A percentile compares a stretch with the other conserved stretches of the same genome.
These are phyloP conservation scores for Ophiostoma fasciatum DNA, from an alignment of 2,329 filamentous ascomycete species.

Conservation along the genomic window DNA sequence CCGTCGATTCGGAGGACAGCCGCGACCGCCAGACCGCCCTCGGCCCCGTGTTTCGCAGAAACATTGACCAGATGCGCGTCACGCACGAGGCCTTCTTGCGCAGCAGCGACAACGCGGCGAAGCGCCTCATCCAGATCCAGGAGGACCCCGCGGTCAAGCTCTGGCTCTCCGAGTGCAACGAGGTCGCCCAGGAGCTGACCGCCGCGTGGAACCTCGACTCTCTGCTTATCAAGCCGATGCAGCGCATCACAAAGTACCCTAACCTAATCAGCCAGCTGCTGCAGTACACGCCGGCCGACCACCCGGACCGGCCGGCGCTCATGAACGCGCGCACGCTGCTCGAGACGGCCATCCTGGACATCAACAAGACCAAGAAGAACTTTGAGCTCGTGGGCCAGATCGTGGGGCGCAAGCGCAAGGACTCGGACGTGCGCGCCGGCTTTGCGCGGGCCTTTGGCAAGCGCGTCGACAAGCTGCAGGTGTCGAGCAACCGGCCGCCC, in stretches of 20 bases:
- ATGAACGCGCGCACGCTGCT: slow-evolving; percentile 34
- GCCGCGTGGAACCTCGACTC: slow-evolving; percentile 91
- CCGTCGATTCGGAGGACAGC: slow-evolving; percentile 30
- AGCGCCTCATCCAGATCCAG: slow-evolving; percentile 46
- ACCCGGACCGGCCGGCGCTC: slow-evolving; percentile 65
- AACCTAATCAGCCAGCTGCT: slow-evolving; percentile 69
- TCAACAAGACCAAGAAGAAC: slow-evolving; percentile 92
- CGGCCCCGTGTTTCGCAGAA: slow-evolving; percentile 37
- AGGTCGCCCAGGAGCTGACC: slow-evolving; percentile 83
- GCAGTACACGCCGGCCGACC: slow-evolving; percentile 62
- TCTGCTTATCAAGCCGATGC: slow-evolving; percentile 91
- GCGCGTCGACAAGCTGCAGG: slow-evolving; percentile 68
- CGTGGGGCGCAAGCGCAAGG: slow-evolving; percentile 70
- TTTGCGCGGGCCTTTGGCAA: slow-evolving; percentile 83
- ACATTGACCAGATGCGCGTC: slow-evolving; percentile 45
- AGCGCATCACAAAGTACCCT: slow-evolving; percentile 87
- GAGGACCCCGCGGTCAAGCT: slow-evolving; percentile 52
- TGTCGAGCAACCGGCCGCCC: slow-evolving; percentile 43
- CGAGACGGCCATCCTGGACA: slow-evolving; percentile 61
- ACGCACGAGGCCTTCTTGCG: slow-evolving; percentile 48
- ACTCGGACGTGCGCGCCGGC: slow-evolving; percentile 73
- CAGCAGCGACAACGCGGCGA: slow-evolving; percentile 47
- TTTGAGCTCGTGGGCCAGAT: slow-evolving; percentile 86
- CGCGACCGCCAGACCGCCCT: slow-evolving; percentile 38
- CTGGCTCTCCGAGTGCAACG: slow-evolving; percentile 87